phyloP scores from a whole-genome alignment of 768 basidiomycete genomes.

The Leccinum ochraceum region DNA sequence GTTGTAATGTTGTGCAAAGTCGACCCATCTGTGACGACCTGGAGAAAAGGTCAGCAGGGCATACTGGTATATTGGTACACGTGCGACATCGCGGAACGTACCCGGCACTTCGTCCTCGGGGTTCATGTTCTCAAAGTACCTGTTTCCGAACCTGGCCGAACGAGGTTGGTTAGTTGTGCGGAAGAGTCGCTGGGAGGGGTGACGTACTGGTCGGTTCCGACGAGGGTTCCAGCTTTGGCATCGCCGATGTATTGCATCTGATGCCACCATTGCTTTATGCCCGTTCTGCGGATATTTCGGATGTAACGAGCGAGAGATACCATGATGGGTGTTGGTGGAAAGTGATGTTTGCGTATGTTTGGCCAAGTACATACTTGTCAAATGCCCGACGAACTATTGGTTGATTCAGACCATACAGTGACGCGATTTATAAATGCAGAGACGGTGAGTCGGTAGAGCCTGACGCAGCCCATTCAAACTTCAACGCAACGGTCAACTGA shows the following conservation, averaged over 20 bases:
- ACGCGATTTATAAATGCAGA: too few relatives aligned
- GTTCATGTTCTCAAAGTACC: conserved; percentile 91
- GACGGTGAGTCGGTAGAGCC: too few relatives aligned
- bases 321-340: conserved; percentile 40
- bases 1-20: conserved; percentile 87
- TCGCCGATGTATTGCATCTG: conserved; percentile 94
- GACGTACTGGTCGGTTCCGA: conserved; percentile 84
- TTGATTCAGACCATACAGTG: too few relatives aligned
- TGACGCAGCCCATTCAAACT: too few relatives aligned
- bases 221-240: conserved; percentile 78
- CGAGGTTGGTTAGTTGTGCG: conserved; percentile 2
- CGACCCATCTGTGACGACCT: conserved; percentile 98
- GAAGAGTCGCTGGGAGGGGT: neutral
- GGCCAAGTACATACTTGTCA: conserved; percentile 2
- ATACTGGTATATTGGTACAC: too few relatives aligned
- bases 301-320: conserved; percentile 76
- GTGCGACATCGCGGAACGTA: conserved; percentile 33
- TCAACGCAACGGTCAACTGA: too few relatives aligned
- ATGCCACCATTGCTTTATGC: conserved; percentile 85
- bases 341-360: conserved; percentile 28
- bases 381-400: too few relatives aligned
- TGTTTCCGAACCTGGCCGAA: conserved; percentile 82
- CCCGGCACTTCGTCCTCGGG: conserved; percentile 87
- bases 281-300: conserved; percentile 72
- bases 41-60: neutral